Percentiles rank a stretch among this genome's conserved stretches.
Conservation (phyloP, 73 alveolate genomes). For the Uronychia setigera region DNA sequence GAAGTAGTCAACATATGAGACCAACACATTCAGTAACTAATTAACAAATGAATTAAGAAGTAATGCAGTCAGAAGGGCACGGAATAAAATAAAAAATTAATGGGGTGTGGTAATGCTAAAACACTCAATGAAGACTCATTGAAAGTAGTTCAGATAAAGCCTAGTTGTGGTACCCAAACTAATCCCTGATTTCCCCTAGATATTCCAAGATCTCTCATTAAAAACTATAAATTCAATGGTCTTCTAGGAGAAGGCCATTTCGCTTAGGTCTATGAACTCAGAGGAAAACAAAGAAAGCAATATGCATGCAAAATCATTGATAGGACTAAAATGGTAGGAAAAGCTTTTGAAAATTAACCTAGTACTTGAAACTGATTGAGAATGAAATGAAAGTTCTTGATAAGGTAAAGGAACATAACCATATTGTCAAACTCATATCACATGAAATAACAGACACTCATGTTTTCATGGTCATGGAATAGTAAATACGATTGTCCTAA, state of each 20-base stretch:
- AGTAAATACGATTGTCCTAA: neutral
- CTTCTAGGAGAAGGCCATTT: neutral
- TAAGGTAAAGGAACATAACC: neutral
- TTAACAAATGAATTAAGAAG: no score
- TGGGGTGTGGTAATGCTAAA: no score
- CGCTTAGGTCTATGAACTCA: neutral
- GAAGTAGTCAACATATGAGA: no score
- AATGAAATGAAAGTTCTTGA: neutral
- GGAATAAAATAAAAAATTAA: no score
- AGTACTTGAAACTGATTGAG: neutral
- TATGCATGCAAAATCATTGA: neutral
- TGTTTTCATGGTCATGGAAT: neutral
- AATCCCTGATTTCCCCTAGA: no score
- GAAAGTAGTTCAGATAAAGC: no score
- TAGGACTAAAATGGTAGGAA: neutral
- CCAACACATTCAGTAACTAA: no score
- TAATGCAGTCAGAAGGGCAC: no score
- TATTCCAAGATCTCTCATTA: no score
- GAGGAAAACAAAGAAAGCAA: neutral
- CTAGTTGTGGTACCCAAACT: no score
- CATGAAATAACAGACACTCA: neutral
- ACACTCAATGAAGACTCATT: no score
- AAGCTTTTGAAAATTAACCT: neutral
- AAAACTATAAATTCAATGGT: no score
- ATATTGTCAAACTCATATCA: neutral